phyloP scores from a whole-genome alignment of 1,284 basidiomycete genomes.

The Cutaneotrichosporon sp. region DNA sequence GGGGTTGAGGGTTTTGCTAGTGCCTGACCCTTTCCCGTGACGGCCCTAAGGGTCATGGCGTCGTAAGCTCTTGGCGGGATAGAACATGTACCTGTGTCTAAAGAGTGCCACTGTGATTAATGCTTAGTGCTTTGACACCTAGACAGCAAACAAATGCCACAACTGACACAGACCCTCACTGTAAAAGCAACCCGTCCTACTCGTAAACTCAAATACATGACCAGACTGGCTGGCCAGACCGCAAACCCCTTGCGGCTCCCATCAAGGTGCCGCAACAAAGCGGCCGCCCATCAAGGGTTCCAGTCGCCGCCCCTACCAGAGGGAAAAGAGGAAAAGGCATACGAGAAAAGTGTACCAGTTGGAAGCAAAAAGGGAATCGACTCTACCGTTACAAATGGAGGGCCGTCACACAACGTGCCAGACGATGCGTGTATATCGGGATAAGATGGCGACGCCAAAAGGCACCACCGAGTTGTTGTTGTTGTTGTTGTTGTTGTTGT shows the following conservation, averaged over 20 bases:
- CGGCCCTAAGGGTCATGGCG: too few relatives aligned
- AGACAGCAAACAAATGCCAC: too few relatives aligned
- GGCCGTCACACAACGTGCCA: not conserved
- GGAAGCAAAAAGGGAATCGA: not conserved
- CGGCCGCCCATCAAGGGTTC: conserved; percentile 7
- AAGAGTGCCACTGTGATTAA: too few relatives aligned
- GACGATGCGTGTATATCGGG: not conserved
- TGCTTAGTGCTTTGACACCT: too few relatives aligned
- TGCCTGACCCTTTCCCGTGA: too few relatives aligned
- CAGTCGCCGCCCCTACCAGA: conserved; percentile 6
- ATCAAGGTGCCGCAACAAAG: conserved; percentile 8
- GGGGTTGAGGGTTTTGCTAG: too few relatives aligned
- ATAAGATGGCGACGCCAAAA: too few relatives aligned
- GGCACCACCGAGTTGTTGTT: not conserved
- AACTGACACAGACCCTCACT: too few relatives aligned
- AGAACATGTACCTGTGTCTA: too few relatives aligned
- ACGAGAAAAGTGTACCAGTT: conserved; percentile 7
- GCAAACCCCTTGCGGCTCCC: conserved; percentile 7
- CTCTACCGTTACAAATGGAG: not conserved
- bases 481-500: not conserved
- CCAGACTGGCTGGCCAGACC: conserved; percentile 9
- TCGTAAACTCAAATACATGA: conserved; percentile 8
- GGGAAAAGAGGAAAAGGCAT: conserved; percentile 7
- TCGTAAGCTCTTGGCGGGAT: too few relatives aligned
- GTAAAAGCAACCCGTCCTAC: not conserved